Conservation (phyloP, 768 basidiomycete species). For the Macrocybe gigantea region DNA sequence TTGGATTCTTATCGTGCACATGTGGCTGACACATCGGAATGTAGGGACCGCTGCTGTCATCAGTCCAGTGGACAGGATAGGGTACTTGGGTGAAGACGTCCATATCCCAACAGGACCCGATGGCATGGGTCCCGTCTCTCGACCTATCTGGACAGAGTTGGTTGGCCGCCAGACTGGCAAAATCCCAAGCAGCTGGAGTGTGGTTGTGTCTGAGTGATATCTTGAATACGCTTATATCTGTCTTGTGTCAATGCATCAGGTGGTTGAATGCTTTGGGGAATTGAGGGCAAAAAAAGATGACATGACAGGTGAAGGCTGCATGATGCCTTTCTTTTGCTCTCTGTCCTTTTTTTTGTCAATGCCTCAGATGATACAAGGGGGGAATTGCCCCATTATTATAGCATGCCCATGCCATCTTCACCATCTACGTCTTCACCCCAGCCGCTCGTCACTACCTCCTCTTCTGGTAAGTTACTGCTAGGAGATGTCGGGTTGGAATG, state of each 20-base stretch:
- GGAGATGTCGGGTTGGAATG: too few species aligned
- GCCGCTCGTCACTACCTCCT: conserved; percentile 61
- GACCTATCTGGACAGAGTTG: conserved; percentile 66
- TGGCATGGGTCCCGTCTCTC: conserved; percentile 79
- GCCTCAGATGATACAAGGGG: background rate
- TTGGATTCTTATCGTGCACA: background rate
- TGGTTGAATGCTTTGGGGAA: too few species aligned
- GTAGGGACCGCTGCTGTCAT: conserved; percentile 78
- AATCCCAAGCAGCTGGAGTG: conserved; percentile 78
- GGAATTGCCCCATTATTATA: conserved; percentile 20
- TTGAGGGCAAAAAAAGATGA: background rate
- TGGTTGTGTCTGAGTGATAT: conserved; percentile 29
- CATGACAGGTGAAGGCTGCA: too few species aligned
- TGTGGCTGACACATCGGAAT: conserved; percentile 15
- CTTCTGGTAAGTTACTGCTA: conserved; percentile 19
- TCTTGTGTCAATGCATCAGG: too few species aligned
- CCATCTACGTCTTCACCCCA: conserved; percentile 71
- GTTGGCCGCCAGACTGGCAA: conserved; percentile 75
- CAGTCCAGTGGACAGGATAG: conserved; percentile 66
- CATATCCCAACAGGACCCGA: conserved; percentile 57
- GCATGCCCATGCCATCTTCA: conserved; percentile 73
- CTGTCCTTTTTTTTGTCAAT: too few species aligned
- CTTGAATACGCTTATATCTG: background rate
- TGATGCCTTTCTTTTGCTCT: too few species aligned
- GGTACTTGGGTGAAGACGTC: conserved; percentile 62